These are phyloP conservation scores for Colletotrichum musae DNA, from an alignment of 2,329 filamentous ascomycete species.

Conservation along the genomic window DNA sequence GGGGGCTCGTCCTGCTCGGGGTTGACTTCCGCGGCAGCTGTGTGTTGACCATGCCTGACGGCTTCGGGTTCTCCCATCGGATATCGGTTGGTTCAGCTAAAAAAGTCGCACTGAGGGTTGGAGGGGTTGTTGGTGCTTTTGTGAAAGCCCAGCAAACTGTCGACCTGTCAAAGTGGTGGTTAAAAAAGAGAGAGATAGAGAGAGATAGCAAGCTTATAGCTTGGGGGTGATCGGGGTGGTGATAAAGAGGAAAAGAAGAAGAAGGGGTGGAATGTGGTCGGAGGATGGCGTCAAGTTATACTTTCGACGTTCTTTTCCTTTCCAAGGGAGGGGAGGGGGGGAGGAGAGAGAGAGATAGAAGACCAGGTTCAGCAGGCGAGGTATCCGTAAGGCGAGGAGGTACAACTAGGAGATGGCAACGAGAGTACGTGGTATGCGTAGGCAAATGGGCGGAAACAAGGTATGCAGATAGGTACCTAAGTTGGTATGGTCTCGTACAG, in stretches of 20 bases:
- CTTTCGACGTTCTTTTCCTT: conserved; percentile 23
- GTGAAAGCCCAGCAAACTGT: conserved; percentile 31
- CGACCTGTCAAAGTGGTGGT: conserved; percentile 9
- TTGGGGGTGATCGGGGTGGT: conserved; percentile 37
- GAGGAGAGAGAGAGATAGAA: too few relatives aligned
- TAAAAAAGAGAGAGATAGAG: conserved; percentile 2
- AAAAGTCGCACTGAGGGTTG: conserved; percentile 18
- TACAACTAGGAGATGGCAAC: too few relatives aligned
- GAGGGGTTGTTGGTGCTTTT: conserved; percentile 33
- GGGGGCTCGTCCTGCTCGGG: conserved; percentile 44
- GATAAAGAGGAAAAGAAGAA: conserved; percentile 24
- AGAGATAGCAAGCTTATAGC: conserved; percentile 37
- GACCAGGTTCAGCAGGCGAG: conserved; percentile 3
- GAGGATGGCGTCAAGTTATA: conserved; percentile 40
- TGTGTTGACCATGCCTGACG: conserved; percentile 43
- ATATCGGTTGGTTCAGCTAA: conserved; percentile 41
- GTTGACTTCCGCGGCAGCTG: conserved; percentile 43
- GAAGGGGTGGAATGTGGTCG: conserved; percentile 4
- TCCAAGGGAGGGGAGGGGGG: conserved; percentile 32
- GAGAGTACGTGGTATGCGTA: too few relatives aligned
- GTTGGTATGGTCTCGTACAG: not conserved
- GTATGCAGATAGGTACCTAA: not conserved
- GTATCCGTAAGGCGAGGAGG: conserved; percentile 12
- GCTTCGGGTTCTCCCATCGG: conserved; percentile 44
- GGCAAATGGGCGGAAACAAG: not conserved